These are phyloP conservation scores for Scutellaria minor DNA, from an alignment of 257 asterid species.

Conservation along the genomic window DNA sequence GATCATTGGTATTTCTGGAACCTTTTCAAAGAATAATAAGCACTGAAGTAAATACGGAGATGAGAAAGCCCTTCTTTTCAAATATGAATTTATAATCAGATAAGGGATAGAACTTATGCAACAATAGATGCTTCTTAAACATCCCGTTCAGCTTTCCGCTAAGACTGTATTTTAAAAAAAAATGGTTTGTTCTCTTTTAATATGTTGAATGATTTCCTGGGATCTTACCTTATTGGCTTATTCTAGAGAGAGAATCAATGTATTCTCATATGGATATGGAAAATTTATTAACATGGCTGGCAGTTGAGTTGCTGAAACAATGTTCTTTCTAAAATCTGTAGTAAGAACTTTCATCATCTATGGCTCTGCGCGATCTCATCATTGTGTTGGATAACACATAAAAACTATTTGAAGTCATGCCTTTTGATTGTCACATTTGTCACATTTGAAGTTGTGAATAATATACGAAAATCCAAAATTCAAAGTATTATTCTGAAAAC, in stretches of 20 bases:
- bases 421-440: background rate
- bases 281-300: background rate
- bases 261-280: background rate
- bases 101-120: background rate
- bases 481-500: slow-evolving; percentile 2
- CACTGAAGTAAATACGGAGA: background rate
- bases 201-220: background rate
- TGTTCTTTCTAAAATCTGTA: slow-evolving; percentile 2
- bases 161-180: background rate
- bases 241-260: slow-evolving; percentile 9
- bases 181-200: background rate
- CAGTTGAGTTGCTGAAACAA: background rate
- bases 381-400: background rate
- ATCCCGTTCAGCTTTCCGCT: background rate
- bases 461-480: background rate
- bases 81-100: background rate
- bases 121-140: background rate
- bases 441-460: too few relatives aligned
- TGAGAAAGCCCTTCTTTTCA: background rate
- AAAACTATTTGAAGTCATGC: background rate
- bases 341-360: background rate
- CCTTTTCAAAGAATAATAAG: slow-evolving; percentile 6
- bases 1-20: background rate
- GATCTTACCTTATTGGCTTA: background rate
- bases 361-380: background rate